Evolutionary conservation across 805 yeast genomes (phyloP).

Genomic region (Candida montana): DNA sequence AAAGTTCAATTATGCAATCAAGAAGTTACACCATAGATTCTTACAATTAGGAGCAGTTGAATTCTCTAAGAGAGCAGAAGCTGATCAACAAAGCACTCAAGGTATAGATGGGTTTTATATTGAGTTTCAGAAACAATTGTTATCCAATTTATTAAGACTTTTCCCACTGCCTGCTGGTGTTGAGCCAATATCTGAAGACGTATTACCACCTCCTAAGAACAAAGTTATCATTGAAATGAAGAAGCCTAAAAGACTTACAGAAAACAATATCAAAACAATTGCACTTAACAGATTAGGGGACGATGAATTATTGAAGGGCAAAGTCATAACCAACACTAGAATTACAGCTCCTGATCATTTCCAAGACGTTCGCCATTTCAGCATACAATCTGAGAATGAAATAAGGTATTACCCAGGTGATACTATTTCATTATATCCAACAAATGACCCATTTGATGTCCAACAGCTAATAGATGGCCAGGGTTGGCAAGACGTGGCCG

Average conservation of each 20-base stretch:
- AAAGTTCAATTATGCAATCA: slow-evolving; percentile 80
- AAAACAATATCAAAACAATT: slow-evolving; percentile 21
- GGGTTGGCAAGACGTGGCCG: slow-evolving; percentile 71
- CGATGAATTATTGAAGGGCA: slow-evolving; percentile 32
- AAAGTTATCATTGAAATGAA: slow-evolving; percentile 24
- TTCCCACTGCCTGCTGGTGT: slow-evolving; percentile 32
- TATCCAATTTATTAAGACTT: slow-evolving; percentile 29
- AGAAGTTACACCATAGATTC: slow-evolving; percentile 73
- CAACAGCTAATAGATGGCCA: slow-evolving; percentile 60
- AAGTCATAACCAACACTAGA: slow-evolving; percentile 45
- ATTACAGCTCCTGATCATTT: slow-evolving; percentile 71
- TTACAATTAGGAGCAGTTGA: slow-evolving; percentile 78
- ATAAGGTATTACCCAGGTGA: slow-evolving; percentile 69
- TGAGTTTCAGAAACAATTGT: slow-evolving; percentile 60
- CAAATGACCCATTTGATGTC: slow-evolving; percentile 61
- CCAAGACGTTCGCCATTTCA: slow-evolving; percentile 78
- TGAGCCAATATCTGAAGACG: slow-evolving; percentile 28
- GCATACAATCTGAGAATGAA: slow-evolving; percentile 12
- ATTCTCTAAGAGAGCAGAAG: slow-evolving; percentile 71
- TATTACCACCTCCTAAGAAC: slow-evolving; percentile 35
- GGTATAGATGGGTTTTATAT: slow-evolving; percentile 72
- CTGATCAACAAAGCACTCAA: slow-evolving; percentile 78
- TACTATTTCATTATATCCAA: slow-evolving; percentile 69
- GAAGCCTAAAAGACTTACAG: slow-evolving; percentile 29
- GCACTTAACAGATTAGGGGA: slow-evolving; percentile 28